Evolutionary conservation across 257 asterid genomes (phyloP).

Genomic region (Capsicum chinense): DNA sequence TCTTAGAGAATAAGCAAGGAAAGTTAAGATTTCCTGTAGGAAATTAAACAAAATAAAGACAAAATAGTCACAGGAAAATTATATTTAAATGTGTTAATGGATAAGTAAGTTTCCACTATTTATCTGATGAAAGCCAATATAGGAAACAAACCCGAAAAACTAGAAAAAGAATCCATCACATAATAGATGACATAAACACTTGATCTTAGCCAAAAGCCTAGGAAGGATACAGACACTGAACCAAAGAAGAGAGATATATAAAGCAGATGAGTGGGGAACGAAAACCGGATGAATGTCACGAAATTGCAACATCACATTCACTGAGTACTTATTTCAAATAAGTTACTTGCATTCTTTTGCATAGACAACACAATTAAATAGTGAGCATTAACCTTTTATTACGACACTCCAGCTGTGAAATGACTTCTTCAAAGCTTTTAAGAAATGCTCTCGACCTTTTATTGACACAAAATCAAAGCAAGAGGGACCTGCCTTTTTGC

Average conservation of each 20-base stretch:
- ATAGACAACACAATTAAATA: not conserved
- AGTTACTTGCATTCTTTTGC: not conserved
- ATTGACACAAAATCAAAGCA: slow-evolving; percentile 2
- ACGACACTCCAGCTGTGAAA: slow-evolving; percentile 12
- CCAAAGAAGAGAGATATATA: not conserved
- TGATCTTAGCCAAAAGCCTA: slow-evolving; percentile 41
- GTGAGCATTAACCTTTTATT: not conserved
- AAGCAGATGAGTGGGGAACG: slow-evolving; percentile 3
- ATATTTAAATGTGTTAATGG: not conserved
- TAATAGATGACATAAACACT: slow-evolving; percentile 18
- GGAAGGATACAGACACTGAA: slow-evolving; percentile 26
- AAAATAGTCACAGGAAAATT: not conserved
- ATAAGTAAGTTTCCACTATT: not conserved
- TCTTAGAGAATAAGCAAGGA: not conserved
- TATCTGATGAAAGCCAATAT: not conserved
- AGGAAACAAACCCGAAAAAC: not conserved
- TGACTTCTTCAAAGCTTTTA: slow-evolving; percentile 10
- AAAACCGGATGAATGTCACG: not conserved
- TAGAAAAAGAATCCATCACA: not conserved
- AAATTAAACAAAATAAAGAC: not conserved
- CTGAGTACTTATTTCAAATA: not conserved
- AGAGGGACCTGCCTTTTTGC: not conserved
- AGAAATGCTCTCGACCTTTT: slow-evolving; percentile 13
- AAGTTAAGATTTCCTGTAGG: not conserved
- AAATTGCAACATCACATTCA: not conserved